Conservation (phyloP, 2,329 filamentous ascomycete genomes). For the Decorospora gaudefroyi region DNA sequence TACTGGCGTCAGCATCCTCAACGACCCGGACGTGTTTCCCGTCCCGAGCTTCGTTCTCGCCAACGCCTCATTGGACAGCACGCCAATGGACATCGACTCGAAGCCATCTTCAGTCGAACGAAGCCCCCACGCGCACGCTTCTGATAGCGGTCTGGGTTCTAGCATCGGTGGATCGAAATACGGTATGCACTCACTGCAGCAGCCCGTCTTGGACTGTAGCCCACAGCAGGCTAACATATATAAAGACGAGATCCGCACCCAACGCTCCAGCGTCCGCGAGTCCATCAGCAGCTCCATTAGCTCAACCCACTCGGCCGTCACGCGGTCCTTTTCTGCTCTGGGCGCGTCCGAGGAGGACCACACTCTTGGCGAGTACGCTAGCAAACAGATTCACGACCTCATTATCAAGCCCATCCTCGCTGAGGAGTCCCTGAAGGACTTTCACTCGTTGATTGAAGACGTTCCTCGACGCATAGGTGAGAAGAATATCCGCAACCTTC, state of each 20-base stretch:
- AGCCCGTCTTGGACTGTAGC: slow-evolving; percentile 20
- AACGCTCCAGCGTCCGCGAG: slow-evolving; percentile 37
- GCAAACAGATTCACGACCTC: slow-evolving; percentile 77
- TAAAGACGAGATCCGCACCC: slow-evolving; percentile 44
- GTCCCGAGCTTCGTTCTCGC: slow-evolving; percentile 53
- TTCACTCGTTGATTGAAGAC: slow-evolving; percentile 77
- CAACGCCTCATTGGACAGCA: slow-evolving; percentile 40
- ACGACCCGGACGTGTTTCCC: slow-evolving; percentile 55
- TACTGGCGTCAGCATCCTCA: slow-evolving; percentile 49
- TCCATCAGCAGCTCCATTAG: slow-evolving; percentile 47
- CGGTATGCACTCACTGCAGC: slow-evolving; percentile 41
- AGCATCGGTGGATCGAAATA: slow-evolving; percentile 67
- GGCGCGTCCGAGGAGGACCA: slow-evolving; percentile 52
- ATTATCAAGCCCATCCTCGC: slow-evolving; percentile 75
- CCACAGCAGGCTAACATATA: slow-evolving; percentile 37
- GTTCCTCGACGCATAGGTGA: slow-evolving; percentile 78
- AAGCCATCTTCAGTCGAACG: slow-evolving; percentile 50
- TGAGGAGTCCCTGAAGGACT: slow-evolving; percentile 74
- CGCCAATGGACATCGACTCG: slow-evolving; percentile 48
- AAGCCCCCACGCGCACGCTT: slow-evolving; percentile 66
- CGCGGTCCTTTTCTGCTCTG: slow-evolving; percentile 52
- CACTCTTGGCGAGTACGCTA: slow-evolving; percentile 69
- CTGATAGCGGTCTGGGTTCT: slow-evolving; percentile 86
- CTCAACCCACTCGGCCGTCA: slow-evolving; percentile 48
- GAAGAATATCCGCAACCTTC: slow-evolving; percentile 85